Evolutionary conservation across 2,329 filamentous ascomycete species (phyloP).

Genomic region (Penicillium sp.): DNA sequence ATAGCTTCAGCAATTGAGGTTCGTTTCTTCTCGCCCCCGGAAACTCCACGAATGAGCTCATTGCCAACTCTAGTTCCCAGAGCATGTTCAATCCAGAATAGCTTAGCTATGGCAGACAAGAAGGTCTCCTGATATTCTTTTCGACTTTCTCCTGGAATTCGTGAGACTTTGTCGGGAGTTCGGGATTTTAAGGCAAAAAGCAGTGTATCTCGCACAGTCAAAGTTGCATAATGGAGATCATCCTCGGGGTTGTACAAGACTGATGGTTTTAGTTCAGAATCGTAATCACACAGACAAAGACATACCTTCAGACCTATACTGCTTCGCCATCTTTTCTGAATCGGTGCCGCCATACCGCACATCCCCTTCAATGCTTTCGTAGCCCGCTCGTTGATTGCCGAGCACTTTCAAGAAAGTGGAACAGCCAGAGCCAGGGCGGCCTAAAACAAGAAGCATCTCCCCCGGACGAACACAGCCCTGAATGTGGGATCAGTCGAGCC

Average conservation of each 20-base stretch:
- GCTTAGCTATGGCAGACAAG: constrained; percentile 64
- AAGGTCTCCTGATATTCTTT: constrained; percentile 61
- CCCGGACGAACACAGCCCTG: constrained; percentile 42
- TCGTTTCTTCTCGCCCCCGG: constrained; percentile 71
- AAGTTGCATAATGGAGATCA: constrained; percentile 73
- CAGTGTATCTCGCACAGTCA: constrained; percentile 72
- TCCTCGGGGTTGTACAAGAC: constrained; percentile 75
- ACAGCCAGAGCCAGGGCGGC: constrained; percentile 53
- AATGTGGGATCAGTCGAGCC: neutral
- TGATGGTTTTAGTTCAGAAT: constrained; percentile 30
- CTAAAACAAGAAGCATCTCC: constrained; percentile 43
- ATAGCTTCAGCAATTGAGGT: constrained; percentile 79
- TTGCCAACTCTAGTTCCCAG: constrained; percentile 72
- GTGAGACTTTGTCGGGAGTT: constrained; percentile 61
- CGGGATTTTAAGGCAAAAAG: constrained; percentile 68
- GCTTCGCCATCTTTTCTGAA: constrained; percentile 51
- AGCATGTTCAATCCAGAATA: constrained; percentile 71
- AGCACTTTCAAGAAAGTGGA: constrained; percentile 84
- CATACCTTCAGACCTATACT: constrained; percentile 46
- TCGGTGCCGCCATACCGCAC: constrained; percentile 57
- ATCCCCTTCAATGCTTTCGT: constrained; percentile 56
- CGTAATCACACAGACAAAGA: neutral
- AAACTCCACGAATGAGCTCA: constrained; percentile 69
- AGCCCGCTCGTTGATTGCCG: constrained; percentile 64
- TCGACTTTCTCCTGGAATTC: constrained; percentile 61